Evolutionary conservation across 306 rosid genomes (phyloP).

Genomic region (Rubus idaeus): DNA sequence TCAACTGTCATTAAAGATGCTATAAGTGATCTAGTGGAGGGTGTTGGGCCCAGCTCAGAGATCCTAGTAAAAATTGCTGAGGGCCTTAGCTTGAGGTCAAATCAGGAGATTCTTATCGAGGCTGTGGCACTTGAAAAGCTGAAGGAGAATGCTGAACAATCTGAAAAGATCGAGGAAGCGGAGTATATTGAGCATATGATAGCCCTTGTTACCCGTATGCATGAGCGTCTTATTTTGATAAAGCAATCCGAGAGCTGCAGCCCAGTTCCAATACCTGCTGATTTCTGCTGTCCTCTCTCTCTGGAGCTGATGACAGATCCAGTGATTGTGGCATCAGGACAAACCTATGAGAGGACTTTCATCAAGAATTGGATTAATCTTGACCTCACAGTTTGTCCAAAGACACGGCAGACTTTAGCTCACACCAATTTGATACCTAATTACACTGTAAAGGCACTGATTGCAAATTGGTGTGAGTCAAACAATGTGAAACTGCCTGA

Average conservation of each 20-base stretch:
- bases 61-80: constrained; percentile 62
- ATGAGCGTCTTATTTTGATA: constrained; percentile 54
- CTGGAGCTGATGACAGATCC: constrained; percentile 99
- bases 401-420: constrained; percentile 86
- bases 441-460: constrained; percentile 78
- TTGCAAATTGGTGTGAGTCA: constrained; percentile 90
- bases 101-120: constrained; percentile 84
- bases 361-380: constrained; percentile 92
- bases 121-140: constrained; percentile 85
- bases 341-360: constrained; percentile 89
- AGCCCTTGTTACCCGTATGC: constrained; percentile 57
- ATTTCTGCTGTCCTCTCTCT: constrained; percentile 98
- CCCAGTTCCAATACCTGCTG: constrained; percentile 78
- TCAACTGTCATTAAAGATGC: constrained; percentile 59
- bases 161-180: constrained; percentile 66
- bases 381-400: constrained; percentile 93
- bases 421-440: constrained; percentile 78
- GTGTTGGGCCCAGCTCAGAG: constrained; percentile 62
- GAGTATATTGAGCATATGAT: constrained; percentile 75
- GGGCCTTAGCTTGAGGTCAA: constrained; percentile 57
- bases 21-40: constrained; percentile 52
- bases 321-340: constrained; percentile 97
- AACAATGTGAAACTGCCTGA: constrained; percentile 83
- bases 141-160: constrained; percentile 83
- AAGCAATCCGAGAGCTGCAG: constrained; percentile 70